Percentiles rank a stretch among this genome's conserved stretches.
Conservation (phyloP, 73 alveolate genomes). For the Tetrahymena elliotti region DNA sequence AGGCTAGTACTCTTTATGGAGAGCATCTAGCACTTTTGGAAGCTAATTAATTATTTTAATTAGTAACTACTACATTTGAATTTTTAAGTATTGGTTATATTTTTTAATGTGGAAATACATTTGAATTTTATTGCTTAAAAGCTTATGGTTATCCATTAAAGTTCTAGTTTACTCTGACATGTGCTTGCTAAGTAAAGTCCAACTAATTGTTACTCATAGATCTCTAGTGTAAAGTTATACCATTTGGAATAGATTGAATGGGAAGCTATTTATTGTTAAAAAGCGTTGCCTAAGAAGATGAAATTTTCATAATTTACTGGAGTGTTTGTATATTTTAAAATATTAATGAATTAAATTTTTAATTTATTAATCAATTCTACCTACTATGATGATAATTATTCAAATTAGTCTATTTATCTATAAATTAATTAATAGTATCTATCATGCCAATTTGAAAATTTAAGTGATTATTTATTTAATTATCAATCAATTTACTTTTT, state of each 20-base stretch:
- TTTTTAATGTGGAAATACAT: neutral
- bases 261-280: neutral
- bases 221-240: neutral
- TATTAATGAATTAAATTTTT: too few species aligned
- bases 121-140: neutral
- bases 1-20: neutral
- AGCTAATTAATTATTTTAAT: neutral
- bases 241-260: neutral
- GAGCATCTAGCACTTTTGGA: neutral
- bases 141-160: neutral
- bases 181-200: neutral
- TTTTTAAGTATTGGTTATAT: neutral
- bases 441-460: too few species aligned
- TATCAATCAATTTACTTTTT: too few species aligned
- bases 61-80: neutral
- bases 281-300: neutral
- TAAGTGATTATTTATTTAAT: too few species aligned
- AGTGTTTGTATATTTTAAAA: too few species aligned
- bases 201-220: neutral
- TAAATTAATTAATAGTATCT: too few species aligned
- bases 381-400: too few species aligned
- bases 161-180: neutral
- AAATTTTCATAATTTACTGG: neutral
- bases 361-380: too few species aligned
- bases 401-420: too few species aligned